Evolutionary conservation across 192 early-diverging fungal genomes (phyloP).

Genomic region (Chytriomyces sp.): DNA sequence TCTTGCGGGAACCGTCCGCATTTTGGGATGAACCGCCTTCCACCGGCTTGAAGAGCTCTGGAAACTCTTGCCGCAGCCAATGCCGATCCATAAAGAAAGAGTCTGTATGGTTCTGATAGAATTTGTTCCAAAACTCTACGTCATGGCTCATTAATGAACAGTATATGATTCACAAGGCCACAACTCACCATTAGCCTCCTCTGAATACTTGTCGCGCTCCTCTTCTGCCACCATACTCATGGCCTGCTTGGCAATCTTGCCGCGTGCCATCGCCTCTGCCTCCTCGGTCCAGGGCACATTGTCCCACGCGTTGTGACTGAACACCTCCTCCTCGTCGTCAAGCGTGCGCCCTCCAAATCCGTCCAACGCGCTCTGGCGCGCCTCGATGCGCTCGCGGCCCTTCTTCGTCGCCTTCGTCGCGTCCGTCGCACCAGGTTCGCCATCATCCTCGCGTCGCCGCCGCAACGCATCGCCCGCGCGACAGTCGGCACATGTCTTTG

Average conservation of each 20-base stretch:
- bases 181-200: not conserved
- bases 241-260: conserved; percentile 74
- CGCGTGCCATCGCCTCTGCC: conserved; percentile 75
- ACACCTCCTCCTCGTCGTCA: conserved; percentile 71
- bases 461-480: not conserved
- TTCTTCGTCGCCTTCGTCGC: not conserved
- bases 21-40: conserved; percentile 22
- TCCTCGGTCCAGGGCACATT: conserved; percentile 88
- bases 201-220: conserved; percentile 18
- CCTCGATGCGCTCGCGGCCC: not conserved
- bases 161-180: too few relatives aligned
- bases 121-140: conserved; percentile 60
- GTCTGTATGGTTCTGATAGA: conserved; percentile 59
- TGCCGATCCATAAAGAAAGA: conserved; percentile 68
- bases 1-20: conserved; percentile 20
- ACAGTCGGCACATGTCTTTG: not conserved
- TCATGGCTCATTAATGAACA: not conserved
- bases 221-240: conserved; percentile 69
- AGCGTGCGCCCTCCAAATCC: conserved; percentile 49
- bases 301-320: conserved; percentile 96
- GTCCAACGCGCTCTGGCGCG: conserved; percentile 21
- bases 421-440: not conserved
- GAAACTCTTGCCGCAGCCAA: conserved; percentile 59
- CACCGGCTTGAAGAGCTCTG: conserved; percentile 47
- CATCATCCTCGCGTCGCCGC: not conserved